Evolutionary conservation across 75 land plant genomes (phyloP).

Genomic region (Sequoia sempervirens): DNA sequence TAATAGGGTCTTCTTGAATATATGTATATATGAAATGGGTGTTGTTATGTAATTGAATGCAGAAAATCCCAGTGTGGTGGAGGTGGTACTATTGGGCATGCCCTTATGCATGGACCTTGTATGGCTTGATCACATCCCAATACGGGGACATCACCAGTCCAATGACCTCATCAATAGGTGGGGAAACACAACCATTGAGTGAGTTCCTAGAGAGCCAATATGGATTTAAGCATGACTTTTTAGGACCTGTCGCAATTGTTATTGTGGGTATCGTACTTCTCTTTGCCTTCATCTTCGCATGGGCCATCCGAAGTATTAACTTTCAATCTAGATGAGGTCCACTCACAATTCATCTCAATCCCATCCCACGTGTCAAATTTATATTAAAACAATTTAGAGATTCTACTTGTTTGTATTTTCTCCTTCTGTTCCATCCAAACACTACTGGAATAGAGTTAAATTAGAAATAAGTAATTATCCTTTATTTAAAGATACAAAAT

Average conservation of each 20-base stretch:
- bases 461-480: too few relatives aligned
- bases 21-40: too few relatives aligned
- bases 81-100: constrained; percentile 50
- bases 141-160: constrained; percentile 9
- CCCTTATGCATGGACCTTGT: constrained; percentile 40
- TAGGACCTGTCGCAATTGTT: constrained; percentile 37
- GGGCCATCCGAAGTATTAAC: constrained; percentile 47
- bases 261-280: constrained; percentile 30
- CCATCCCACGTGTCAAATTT: too few relatives aligned
- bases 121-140: constrained; percentile 38
- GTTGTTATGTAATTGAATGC: not conserved
- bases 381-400: too few relatives aligned
- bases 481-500: too few relatives aligned
- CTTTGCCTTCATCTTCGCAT: constrained; percentile 45
- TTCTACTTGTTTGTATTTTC: too few relatives aligned
- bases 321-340: constrained; percentile 57
- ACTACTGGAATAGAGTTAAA: too few relatives aligned
- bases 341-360: too few relatives aligned
- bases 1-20: not conserved
- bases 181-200: not conserved
- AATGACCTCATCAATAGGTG: too few relatives aligned
- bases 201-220: constrained; percentile 27
- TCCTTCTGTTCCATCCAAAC: too few relatives aligned
- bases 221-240: constrained; percentile 43
- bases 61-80: constrained; percentile 56